Evolutionary conservation across 192 early-diverging fungal species (phyloP).

Genomic region (Lobulomyces angularis): DNA sequence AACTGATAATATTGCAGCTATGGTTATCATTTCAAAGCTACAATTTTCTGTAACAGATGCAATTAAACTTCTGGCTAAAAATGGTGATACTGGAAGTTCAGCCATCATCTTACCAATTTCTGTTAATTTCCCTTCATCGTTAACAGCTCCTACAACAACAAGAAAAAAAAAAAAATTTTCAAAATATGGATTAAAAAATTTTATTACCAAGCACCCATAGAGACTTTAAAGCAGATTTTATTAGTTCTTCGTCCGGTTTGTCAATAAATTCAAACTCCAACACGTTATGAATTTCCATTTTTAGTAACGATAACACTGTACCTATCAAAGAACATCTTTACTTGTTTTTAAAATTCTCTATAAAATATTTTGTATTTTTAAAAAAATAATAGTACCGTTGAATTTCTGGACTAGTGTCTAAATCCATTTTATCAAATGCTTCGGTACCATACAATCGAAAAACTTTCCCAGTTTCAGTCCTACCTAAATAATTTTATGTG

Average conservation of each 20-base stretch:
- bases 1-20: constrained; percentile 33
- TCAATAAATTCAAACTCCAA: constrained; percentile 50
- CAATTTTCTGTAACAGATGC: constrained; percentile 26
- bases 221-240: constrained; percentile 24
- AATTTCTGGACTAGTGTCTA: constrained; percentile 44
- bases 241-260: constrained; percentile 28
- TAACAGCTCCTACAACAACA: constrained; percentile 32
- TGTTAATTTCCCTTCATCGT: constrained; percentile 32
- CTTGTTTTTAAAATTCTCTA: too few relatives aligned
- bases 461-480: constrained; percentile 41
- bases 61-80: constrained; percentile 24
- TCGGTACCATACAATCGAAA: constrained; percentile 45
- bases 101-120: constrained; percentile 26
- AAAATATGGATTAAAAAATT: neutral
- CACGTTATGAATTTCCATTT: constrained; percentile 41
- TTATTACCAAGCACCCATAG: constrained; percentile 29
- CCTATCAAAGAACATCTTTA: constrained; percentile 26
- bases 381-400: too few relatives aligned
- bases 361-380: too few relatives aligned
- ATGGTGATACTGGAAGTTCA: constrained; percentile 32
- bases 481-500: constrained; percentile 3
- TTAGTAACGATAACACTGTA: constrained; percentile 34
- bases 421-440: constrained; percentile 32
- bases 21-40: constrained; percentile 29
- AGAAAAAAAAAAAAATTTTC: too few relatives aligned